Evolutionary conservation across 805 yeast genomes (phyloP).

Genomic region (Starmerella bombicola): DNA sequence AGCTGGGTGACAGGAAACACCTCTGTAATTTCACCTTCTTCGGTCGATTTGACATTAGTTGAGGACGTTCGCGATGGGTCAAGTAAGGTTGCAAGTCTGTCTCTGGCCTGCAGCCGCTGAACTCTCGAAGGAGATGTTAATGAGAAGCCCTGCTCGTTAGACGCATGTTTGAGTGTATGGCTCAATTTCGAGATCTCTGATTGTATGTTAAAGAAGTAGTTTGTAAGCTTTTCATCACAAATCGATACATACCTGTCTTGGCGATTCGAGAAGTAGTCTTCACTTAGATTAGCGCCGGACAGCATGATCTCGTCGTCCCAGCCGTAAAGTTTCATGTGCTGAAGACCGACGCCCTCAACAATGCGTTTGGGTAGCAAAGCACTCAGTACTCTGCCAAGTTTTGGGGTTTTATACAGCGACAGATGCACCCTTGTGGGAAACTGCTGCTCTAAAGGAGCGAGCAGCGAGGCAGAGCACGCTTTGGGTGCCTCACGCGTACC

Average conservation of each 20-base stretch:
- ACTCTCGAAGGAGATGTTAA: background rate
- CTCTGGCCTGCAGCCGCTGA: slow-evolving; percentile 32
- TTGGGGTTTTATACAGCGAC: slow-evolving; percentile 83
- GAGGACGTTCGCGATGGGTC: background rate
- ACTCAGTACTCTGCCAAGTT: slow-evolving; percentile 54
- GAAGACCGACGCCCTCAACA: slow-evolving; percentile 85
- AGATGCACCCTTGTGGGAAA: slow-evolving; percentile 57
- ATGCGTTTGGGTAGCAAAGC: slow-evolving; percentile 63
- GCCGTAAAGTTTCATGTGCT: slow-evolving; percentile 95
- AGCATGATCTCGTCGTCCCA: slow-evolving; percentile 80
- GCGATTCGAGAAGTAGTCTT: slow-evolving; percentile 85
- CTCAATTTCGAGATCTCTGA: slow-evolving; percentile 55
- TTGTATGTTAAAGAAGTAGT: slow-evolving; percentile 66
- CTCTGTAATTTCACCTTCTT: slow-evolving; percentile 33
- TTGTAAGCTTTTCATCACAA: slow-evolving; percentile 42
- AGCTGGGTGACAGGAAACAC: slow-evolving; percentile 89
- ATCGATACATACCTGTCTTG: slow-evolving; percentile 86
- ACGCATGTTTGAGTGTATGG: slow-evolving; percentile 39
- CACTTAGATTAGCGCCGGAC: slow-evolving; percentile 82
- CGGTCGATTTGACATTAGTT: background rate
- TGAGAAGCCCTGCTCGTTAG: slow-evolving; percentile 4
- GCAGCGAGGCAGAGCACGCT: slow-evolving; percentile 60
- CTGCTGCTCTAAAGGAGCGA: slow-evolving; percentile 52
- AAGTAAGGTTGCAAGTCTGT: slow-evolving; percentile 41
- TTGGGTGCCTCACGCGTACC: slow-evolving; percentile 89